Percentiles rank a stretch among this genome's conserved stretches.
These are phyloP conservation scores for Periconia digitata DNA, from an alignment of 2,329 filamentous ascomycete species.

Conservation along the genomic window DNA sequence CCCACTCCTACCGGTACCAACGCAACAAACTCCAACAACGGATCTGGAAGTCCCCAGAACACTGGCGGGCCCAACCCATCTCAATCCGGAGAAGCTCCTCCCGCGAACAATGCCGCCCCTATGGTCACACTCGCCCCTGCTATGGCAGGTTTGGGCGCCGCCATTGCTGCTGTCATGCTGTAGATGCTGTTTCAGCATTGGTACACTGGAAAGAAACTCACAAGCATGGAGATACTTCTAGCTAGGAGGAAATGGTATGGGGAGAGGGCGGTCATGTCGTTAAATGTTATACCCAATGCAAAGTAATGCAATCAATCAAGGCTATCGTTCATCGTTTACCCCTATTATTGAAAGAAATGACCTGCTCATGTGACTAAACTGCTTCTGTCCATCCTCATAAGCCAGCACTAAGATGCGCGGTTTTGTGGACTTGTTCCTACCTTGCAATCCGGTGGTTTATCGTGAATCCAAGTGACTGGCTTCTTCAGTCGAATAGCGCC, in stretches of 20 bases:
- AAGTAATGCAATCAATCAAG: no score
- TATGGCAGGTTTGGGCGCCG: slow-evolving; percentile 32
- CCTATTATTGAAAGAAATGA: no score
- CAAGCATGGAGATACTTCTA: neutral
- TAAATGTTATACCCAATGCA: no score
- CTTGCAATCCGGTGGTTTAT: no score
- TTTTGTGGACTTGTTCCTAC: no score
- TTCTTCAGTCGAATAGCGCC: no score
- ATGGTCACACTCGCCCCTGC: slow-evolving; percentile 24
- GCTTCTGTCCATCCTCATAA: no score
- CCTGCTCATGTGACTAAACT: no score
- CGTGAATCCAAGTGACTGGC: no score
- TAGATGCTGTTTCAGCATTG: neutral
- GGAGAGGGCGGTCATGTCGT: no score
- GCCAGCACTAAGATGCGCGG: no score
- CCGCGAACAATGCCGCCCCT: slow-evolving; percentile 9
- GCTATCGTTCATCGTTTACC: neutral
- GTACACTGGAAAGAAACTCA: no score
- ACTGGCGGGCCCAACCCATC: slow-evolving; percentile 2
- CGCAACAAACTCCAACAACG: slow-evolving; percentile 7
- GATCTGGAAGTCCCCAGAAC: neutral
- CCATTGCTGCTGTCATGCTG: slow-evolving; percentile 25
- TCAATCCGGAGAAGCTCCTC: slow-evolving; percentile 1
- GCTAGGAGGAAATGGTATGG: neutral
- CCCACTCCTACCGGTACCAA: slow-evolving; percentile 17